Base-by-base conservation (phyloP, 2,329 filamentous ascomycete genomes). In the Fusarium sp. region DNA sequence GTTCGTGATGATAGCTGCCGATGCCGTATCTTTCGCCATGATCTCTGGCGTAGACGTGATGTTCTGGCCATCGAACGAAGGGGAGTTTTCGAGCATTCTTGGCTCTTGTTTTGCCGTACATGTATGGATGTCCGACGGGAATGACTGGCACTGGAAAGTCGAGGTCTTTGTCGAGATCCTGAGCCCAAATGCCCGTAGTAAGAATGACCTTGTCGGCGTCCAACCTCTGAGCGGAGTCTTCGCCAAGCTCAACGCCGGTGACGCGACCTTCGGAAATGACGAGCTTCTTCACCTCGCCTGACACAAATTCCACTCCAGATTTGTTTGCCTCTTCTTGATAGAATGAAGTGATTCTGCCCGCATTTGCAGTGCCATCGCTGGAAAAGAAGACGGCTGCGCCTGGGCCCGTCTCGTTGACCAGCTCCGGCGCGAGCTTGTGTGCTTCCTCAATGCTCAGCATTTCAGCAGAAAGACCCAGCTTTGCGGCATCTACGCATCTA, bases 111-210 rank as follows among this genome's bases (percentile, higher is more conserved):
- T 58, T 31, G 1, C 66, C 70, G 3, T 78, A 60, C 62, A 70
- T 77, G 31, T 78, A 78, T 0, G 77, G 77, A 6, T 78, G 77
- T 0, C 75, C 75, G 1, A 78, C 77, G 0, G 77, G 75, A 4
- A 78, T 64, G 1, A 78, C 75, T 0, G 77, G 75, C 0, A 76
- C 61, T 6, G 76, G 77, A 5, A 78, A 70, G 0, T 54, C 9
- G 13, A 78, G 58, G 1, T 29, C 18, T 9, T 58, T 63, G 20
- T 71, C 63, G 0, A 78, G 68, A 6, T 67, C 71, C n/a, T 75
- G 75, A 0, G 75, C 76, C 77, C 77, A 78, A 1, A 78, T 70
- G 4, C 77, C 77, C 0, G 77, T 78, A 1, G 77, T 74, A 1
- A 78, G 58, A 18, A 78, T 63, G 8, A 77, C 71, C n/a, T 70